Conservation (phyloP, 2,329 filamentous ascomycete genomes). For the Talaromyces pinophilus region DNA sequence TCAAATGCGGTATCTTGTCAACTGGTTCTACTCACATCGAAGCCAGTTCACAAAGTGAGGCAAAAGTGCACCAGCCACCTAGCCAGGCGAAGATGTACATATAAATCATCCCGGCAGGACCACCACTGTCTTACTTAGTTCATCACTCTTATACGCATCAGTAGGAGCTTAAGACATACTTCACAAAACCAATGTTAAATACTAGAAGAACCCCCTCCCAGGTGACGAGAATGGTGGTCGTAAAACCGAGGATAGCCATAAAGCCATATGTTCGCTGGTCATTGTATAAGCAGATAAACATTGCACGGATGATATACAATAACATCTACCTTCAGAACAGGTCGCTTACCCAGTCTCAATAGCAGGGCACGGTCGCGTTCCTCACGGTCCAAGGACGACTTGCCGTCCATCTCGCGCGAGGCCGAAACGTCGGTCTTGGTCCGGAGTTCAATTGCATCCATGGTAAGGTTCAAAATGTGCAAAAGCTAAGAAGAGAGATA, state of each 20-base stretch:
- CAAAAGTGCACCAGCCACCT: background rate
- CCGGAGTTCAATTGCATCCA: constrained; percentile 7
- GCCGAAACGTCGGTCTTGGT: constrained; percentile 6
- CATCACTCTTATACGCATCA: background rate
- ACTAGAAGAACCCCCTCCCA: constrained; percentile 15
- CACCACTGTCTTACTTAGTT: constrained; percentile 6
- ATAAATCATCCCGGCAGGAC: constrained; percentile 12
- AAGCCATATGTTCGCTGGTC: constrained; percentile 10
- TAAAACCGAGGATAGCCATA: constrained; percentile 12
- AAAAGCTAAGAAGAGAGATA: background rate
- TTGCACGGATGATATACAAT: background rate
- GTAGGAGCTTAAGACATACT: background rate
- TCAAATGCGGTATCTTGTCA: background rate
- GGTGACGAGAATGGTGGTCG: constrained; percentile 4
- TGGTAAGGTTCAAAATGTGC: background rate
- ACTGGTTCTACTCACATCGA: constrained; percentile 3
- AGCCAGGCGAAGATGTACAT: constrained; percentile 13
- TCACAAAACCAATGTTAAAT: constrained; percentile 2
- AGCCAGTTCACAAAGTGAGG: constrained; percentile 1
- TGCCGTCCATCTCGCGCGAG: background rate
- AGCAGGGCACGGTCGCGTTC: constrained; percentile 7
- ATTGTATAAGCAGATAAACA: background rate
- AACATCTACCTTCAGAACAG: constrained; percentile 12
- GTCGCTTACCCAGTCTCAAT: constrained; percentile 10
- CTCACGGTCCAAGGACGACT: constrained; percentile 3